phyloP scores from a whole-genome alignment of 768 basidiomycete species.

The Collybiopsis confluens region DNA sequence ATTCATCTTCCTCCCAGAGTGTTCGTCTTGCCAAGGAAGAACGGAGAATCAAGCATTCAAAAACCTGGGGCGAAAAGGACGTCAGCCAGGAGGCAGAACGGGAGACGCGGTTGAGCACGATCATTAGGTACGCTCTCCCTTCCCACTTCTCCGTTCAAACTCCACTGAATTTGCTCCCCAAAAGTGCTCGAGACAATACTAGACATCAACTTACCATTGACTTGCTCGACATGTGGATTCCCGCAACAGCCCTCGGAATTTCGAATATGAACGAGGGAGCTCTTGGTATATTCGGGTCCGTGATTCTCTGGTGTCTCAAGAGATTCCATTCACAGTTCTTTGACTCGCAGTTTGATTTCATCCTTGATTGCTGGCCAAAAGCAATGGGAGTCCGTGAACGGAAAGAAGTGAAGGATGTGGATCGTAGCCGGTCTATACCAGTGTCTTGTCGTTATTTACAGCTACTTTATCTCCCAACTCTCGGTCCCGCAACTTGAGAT shows the following conservation, averaged over 20 bases:
- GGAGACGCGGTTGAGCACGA: constrained; percentile 56
- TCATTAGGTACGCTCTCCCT: constrained; percentile 44
- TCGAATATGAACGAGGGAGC: constrained; percentile 79
- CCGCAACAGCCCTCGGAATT: constrained; percentile 76
- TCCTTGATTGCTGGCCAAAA: constrained; percentile 66
- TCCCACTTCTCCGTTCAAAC: background rate
- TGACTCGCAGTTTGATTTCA: constrained; percentile 50
- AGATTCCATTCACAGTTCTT: background rate
- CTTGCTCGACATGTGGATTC: constrained; percentile 83
- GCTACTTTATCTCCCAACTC: constrained; percentile 11
- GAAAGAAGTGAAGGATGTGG: constrained; percentile 28
- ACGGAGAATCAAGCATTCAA: constrained; percentile 43
- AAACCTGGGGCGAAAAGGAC: constrained; percentile 60
- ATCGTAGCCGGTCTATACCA: background rate
- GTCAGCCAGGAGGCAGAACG: constrained; percentile 60
- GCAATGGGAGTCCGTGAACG: constrained; percentile 58
- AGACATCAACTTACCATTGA: constrained; percentile 84
- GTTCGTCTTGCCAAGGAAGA: constrained; percentile 58
- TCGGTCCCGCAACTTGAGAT: constrained; percentile 59
- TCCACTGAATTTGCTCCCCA: constrained; percentile 11
- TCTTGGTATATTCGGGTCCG: constrained; percentile 82
- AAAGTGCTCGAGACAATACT: constrained; percentile 58
- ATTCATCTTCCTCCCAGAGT: constrained; percentile 34
- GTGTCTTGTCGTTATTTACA: background rate
- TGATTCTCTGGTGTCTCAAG: constrained; percentile 16